Percentiles rank a stretch among this genome's conserved stretches.
phyloP scores from a whole-genome alignment of 306 rosid genomes.

The Ochetophila trinervis region DNA sequence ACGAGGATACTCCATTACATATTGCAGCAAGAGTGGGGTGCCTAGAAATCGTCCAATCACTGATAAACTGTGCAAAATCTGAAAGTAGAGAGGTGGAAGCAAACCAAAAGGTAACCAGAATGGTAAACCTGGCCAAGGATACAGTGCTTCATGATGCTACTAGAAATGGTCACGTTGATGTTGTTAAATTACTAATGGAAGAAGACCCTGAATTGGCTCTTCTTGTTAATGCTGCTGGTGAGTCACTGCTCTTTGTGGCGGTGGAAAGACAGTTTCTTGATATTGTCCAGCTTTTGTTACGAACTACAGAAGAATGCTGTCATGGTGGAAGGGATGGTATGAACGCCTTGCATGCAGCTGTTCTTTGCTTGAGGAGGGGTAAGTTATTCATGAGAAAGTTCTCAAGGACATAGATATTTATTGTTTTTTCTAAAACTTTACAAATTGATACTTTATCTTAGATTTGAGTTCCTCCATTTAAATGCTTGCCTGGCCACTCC shows the following conservation, averaged over 20 bases:
- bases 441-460: no score
- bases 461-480: no score
- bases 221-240: not conserved
- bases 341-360: not conserved
- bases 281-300: not conserved
- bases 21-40: not conserved
- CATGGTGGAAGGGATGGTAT: not conserved
- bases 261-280: not conserved
- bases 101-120: not conserved
- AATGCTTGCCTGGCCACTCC: no score
- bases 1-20: not conserved
- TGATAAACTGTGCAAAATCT: not conserved
- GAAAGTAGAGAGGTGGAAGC: not conserved
- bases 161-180: not conserved
- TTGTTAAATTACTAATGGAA: not conserved
- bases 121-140: not conserved
- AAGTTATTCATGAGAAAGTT: no score
- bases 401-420: no score
- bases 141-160: not conserved
- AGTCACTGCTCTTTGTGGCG: not conserved
- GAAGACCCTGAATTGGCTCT: not conserved
- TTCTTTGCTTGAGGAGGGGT: not conserved
- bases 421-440: no score
- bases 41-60: not conserved
- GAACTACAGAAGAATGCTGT: not conserved